Conservation (phyloP, 306 rosid species). For the Sicyos edulis region DNA sequence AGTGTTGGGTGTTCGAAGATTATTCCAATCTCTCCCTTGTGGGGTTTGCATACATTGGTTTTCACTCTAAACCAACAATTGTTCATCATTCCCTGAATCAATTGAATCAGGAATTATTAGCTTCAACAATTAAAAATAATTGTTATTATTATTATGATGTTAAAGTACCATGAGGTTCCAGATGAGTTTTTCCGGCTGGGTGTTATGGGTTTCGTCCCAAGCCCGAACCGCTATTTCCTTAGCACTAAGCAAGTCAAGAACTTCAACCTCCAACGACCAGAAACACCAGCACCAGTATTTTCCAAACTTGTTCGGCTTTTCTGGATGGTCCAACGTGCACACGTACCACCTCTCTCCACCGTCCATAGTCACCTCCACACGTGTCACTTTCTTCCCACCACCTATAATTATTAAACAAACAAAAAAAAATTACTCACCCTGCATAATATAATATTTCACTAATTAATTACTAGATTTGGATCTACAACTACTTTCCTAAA, state of each 20-base stretch:
- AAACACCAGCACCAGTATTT: constrained; percentile 96
- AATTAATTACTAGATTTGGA: too few species aligned
- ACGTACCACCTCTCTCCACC: constrained; percentile 76
- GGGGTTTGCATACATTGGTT: constrained; percentile 53
- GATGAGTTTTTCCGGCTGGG: constrained; percentile 79
- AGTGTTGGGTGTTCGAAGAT: constrained; percentile 74
- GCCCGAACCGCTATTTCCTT: constrained; percentile 77
- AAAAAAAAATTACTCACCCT: not conserved
- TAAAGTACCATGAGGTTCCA: constrained; percentile 54
- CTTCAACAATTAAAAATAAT: too few species aligned
- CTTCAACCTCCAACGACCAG: constrained; percentile 76
- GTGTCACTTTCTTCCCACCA: constrained; percentile 82
- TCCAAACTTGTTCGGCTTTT: constrained; percentile 64
- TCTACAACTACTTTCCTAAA: not conserved
- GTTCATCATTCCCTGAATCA: constrained; percentile 83
- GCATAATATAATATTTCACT: too few species aligned
- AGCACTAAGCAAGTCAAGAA: constrained; percentile 47
- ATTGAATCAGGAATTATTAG: too few species aligned
- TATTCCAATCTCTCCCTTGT: constrained; percentile 61
- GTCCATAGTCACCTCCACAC: constrained; percentile 78
- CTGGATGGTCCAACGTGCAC: constrained; percentile 50
- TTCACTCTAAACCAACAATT: constrained; percentile 83
- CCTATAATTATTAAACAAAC: constrained; percentile 30
- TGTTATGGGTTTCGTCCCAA: constrained; percentile 78
- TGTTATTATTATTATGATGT: too few species aligned